phyloP scores from a whole-genome alignment of 345 rosid genomes.

The Gossypium rotundifolium region DNA sequence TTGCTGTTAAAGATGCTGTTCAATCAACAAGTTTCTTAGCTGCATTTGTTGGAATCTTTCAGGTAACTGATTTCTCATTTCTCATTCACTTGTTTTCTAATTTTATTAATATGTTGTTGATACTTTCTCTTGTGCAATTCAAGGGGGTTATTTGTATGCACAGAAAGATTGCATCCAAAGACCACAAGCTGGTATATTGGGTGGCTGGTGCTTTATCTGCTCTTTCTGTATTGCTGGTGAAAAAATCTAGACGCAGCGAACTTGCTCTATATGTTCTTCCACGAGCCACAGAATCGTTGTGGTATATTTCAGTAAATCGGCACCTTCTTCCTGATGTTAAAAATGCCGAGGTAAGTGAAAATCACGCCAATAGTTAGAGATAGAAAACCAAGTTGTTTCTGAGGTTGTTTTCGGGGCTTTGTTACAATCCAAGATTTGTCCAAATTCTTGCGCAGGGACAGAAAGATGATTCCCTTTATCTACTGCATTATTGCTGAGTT shows the following conservation, averaged over 20 bases:
- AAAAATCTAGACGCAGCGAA: slow-evolving; percentile 88
- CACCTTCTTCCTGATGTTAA: slow-evolving; percentile 78
- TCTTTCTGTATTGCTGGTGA: slow-evolving; percentile 85
- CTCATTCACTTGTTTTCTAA: background rate
- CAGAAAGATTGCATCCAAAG: slow-evolving; percentile 71
- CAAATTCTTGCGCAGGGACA: background rate
- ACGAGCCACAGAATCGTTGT: slow-evolving; percentile 88
- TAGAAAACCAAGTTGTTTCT: background rate
- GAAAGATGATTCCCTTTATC: background rate
- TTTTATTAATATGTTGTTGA: slow-evolving; percentile 15
- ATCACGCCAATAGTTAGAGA: background rate
- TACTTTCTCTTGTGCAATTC: slow-evolving; percentile 15
- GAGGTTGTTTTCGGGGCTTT: too few species aligned
- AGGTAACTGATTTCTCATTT: slow-evolving; percentile 41
- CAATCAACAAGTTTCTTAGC: slow-evolving; percentile 89
- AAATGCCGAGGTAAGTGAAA: slow-evolving; percentile 73
- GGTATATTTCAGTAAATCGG: slow-evolving; percentile 83
- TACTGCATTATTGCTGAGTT: background rate
- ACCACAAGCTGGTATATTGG: slow-evolving; percentile 97
- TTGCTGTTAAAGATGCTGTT: slow-evolving; percentile 76
- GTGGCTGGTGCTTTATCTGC: slow-evolving; percentile 81
- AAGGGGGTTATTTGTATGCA: slow-evolving; percentile 82
- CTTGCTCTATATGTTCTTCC: slow-evolving; percentile 97
- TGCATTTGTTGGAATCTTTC: slow-evolving; percentile 96
- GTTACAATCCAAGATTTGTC: background rate